phyloP scores from a whole-genome alignment of 1,284 basidiomycete genomes.

The Phylloboletellus chloephorus region DNA sequence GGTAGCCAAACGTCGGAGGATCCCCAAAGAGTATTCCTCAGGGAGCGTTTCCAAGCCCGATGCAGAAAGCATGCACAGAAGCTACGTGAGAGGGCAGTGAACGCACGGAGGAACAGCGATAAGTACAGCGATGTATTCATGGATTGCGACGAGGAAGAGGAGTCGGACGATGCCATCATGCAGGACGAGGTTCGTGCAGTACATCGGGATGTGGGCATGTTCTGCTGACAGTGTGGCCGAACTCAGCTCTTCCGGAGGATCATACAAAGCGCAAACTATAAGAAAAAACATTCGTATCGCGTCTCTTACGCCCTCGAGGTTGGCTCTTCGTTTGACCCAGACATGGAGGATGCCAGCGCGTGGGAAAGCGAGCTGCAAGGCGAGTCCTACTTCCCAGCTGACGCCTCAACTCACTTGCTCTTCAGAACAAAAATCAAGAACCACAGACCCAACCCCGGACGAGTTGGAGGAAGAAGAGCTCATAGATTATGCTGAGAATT shows the following conservation, averaged over 20 bases:
- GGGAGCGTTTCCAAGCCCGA: slow-evolving; percentile 55
- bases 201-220: neutral
- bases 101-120: slow-evolving; percentile 42
- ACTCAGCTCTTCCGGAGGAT: slow-evolving; percentile 61
- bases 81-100: slow-evolving; percentile 47
- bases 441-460: slow-evolving; percentile 33
- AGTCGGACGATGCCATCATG: slow-evolving; percentile 44
- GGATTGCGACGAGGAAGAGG: slow-evolving; percentile 49
- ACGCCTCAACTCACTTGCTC: neutral
- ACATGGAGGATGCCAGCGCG: slow-evolving; percentile 51
- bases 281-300: slow-evolving; percentile 46
- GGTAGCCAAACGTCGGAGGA: slow-evolving; percentile 27
- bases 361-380: slow-evolving; percentile 56
- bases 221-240: slow-evolving; percentile 6
- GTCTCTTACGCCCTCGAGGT: slow-evolving; percentile 63
- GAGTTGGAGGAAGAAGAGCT: slow-evolving; percentile 55
- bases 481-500: slow-evolving; percentile 54
- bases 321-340: slow-evolving; percentile 68
- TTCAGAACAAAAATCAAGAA: slow-evolving; percentile 11
- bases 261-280: slow-evolving; percentile 46
- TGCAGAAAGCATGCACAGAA: slow-evolving; percentile 55
- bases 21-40: slow-evolving; percentile 45
- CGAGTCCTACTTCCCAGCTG: slow-evolving; percentile 12
- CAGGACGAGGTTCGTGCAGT: slow-evolving; percentile 51
- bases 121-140: slow-evolving; percentile 44